phyloP scores from a whole-genome alignment of 257 asterid genomes.

The Solanum peruvianum region DNA sequence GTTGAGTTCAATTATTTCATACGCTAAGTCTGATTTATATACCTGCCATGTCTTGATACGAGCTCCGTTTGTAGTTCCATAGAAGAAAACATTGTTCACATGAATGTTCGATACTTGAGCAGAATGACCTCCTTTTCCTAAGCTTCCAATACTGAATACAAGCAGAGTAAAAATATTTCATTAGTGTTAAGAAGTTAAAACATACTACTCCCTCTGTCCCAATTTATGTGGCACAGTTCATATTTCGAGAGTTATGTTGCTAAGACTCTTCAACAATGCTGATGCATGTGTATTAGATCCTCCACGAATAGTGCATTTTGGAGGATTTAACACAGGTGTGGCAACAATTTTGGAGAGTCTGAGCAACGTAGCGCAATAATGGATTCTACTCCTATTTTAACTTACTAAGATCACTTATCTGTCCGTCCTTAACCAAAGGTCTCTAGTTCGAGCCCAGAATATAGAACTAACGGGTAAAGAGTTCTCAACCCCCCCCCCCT shows the following conservation, averaged over 20 bases:
- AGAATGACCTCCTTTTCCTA: slow-evolving; percentile 40
- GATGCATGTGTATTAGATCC: background rate
- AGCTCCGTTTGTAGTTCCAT: slow-evolving; percentile 75
- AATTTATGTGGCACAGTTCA: background rate
- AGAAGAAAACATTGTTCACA: slow-evolving; percentile 28
- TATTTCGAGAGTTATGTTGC: background rate
- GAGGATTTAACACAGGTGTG: background rate
- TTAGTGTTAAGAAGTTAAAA: background rate
- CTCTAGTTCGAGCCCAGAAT: background rate
- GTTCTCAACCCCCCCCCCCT: too few species aligned
- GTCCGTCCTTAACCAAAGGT: background rate
- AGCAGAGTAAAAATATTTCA: background rate
- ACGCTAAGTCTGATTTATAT: background rate
- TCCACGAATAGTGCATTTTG: background rate
- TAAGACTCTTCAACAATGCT: background rate
- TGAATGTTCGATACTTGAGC: slow-evolving; percentile 49
- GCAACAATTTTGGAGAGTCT: background rate
- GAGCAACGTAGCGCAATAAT: background rate
- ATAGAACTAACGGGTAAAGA: background rate
- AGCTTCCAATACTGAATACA: slow-evolving; percentile 59
- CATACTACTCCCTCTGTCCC: background rate
- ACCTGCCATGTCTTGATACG: slow-evolving; percentile 96
- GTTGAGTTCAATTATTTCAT: background rate
- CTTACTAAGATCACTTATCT: too few species aligned
- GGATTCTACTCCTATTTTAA: too few species aligned